Conservation (phyloP, 352 stramenopile species). For the Hyaloperonospora brassicae region DNA sequence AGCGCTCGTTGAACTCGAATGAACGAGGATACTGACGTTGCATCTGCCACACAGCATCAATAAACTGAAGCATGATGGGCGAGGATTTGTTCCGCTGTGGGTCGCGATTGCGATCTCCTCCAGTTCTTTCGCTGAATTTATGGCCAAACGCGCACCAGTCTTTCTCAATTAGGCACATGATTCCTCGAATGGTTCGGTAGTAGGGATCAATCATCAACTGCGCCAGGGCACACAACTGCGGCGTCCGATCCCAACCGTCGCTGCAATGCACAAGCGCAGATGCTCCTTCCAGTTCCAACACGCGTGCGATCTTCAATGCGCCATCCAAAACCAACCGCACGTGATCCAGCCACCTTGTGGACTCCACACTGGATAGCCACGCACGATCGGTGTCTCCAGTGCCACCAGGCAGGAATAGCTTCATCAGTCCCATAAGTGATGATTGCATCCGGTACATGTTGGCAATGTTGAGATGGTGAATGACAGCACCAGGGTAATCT, state of each 20-base stretch:
- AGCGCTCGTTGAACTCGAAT: constrained; percentile 84
- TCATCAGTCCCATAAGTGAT: constrained; percentile 59
- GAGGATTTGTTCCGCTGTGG: constrained; percentile 68
- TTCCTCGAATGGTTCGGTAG: constrained; percentile 80
- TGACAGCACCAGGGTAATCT: constrained; percentile 66
- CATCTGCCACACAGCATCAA: constrained; percentile 82
- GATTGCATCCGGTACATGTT: constrained; percentile 92
- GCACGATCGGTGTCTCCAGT: constrained; percentile 58
- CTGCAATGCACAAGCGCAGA: constrained; percentile 83
- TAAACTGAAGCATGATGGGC: constrained; percentile 83
- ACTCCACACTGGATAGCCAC: constrained; percentile 65
- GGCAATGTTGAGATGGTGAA: constrained; percentile 85
- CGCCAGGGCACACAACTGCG: constrained; percentile 65
- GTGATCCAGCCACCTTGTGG: constrained; percentile 80
- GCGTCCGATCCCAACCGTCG: constrained; percentile 83
- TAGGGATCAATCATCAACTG: constrained; percentile 86
- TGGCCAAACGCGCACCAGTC: constrained; percentile 84
- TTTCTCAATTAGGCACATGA: constrained; percentile 77
- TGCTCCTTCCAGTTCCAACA: constrained; percentile 75
- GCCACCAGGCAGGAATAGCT: constrained; percentile 56
- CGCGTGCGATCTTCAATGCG: constrained; percentile 76
- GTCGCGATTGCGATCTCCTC: constrained; percentile 67
- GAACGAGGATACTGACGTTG: constrained; percentile 66
- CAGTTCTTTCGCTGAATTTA: constrained; percentile 69
- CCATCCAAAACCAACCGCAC: constrained; percentile 74